Base-by-base conservation (phyloP, 441 rosid genomes). In the Melastoma candidum region DNA sequence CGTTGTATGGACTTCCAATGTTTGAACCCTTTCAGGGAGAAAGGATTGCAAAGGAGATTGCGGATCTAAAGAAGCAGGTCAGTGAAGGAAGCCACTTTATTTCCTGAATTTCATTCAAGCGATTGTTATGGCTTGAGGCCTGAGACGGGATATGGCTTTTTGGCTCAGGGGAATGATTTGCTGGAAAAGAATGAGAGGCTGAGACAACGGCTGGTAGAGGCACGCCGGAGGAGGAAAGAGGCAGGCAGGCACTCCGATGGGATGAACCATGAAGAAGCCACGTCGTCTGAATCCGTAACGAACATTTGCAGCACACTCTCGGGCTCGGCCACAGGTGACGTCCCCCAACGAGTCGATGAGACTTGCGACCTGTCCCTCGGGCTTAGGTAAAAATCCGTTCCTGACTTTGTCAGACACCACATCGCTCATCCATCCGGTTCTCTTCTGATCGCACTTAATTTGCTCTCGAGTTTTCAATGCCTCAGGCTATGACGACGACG, bases 231-330 rank as follows among this genome's bases (percentile, higher is more conserved):
- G 10, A 53, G 12, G 47, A 64, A 26, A 56, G 47, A 46, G 17
- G 66, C 44, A 1, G 54, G 54, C 25, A 57, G 63, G 10, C 79
- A 67, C 46, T 71, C 76, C 2, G 88, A 72, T 50, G 76, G 69
- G 51, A 29, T 59, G 13, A 32, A 65, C 12, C 61, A 47, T 10
- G 86, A 80, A 59, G 96, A 82, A 70, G 84, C 90, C 12, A 77
- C 77, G 48, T 92, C 95, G 1, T 82, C 95, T 1, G 96, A 85
- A 67, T 85, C 98, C 0, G 80, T 79, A 13, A 88, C 89, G 48
- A 75, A 82, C 51, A 68, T 12, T 7, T 82, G 84, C 71, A 78
- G 65, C 71, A 77, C 82, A 26, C 10, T 45, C 22, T 48, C 56
- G 44, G 75, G 82, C 2, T 75, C 86, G 44, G 83, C 81, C 1